Evolutionary conservation across 768 basidiomycete genomes (phyloP), one percentile per base, ranked within the genome.

Genomic region (Lactarius sp.): DNA sequence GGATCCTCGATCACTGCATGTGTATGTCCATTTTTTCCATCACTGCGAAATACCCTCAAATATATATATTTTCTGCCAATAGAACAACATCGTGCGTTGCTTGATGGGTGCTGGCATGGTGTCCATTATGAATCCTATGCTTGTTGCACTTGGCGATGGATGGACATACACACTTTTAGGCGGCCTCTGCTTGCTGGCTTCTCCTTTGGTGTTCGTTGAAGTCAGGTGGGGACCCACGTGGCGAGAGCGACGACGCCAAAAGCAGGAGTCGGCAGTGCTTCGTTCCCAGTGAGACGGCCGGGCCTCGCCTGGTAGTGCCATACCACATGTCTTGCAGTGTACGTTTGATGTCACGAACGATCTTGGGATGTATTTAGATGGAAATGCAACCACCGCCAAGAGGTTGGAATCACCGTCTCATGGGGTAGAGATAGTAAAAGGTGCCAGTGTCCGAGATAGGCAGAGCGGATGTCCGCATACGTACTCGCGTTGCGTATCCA

Each of bases 11-110:
- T 88, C 8, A 87, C 85, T 1, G 88, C 87, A 54, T 90, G 87
- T 60, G 88, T 89, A 71, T 68, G 86, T 79, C 27, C 31, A 8
- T 52, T 59, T 13, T 52, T 50, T 27, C 27, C 52, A 36, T 10
- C 6, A 36, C 14, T 51, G 27, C 56, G 16, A 22, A 39, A 27
- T 33, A 36, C 37, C 14, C 16, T 49, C 18, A 36, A 52, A 12
- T 37, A 49, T 6, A 27, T 1, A 27, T 52, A 14, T 44, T 27
- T 52, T 2, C 31, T 12, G 6, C 22, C 42, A 22, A 51, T 68
- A 91, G 89, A 89, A 86, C 70, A 90, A 90, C 66, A 73, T 90
- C 20, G 79, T 87, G 14, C 83, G 88, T 37, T 88, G 88, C 70
- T 76, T 78, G 2, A 65, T 87, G 47, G 83, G 84, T 54, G 88